phyloP scores from a whole-genome alignment of 2,329 filamentous ascomycete species.

The Dactylella cylindrospora region DNA sequence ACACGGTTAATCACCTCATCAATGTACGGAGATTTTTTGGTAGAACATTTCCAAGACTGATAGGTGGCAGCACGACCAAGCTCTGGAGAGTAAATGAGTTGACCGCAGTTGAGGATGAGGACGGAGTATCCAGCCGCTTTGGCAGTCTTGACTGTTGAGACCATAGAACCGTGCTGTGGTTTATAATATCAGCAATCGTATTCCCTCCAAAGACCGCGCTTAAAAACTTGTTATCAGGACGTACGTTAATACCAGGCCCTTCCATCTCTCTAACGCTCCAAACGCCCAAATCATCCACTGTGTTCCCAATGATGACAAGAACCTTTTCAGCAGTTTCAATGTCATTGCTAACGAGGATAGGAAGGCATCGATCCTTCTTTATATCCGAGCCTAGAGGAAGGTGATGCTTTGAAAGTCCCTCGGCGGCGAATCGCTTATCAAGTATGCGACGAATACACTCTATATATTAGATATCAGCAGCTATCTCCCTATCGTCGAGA shows the following conservation, averaged over 20 bases:
- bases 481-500: neutral
- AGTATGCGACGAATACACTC: constrained; percentile 56
- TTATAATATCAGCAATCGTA: neutral
- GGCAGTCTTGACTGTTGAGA: constrained; percentile 44
- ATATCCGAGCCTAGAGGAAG: constrained; percentile 62
- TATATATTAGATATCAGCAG: constrained; percentile 1
- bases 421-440: constrained; percentile 61
- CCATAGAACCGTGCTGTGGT: constrained; percentile 47
- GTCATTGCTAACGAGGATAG: constrained; percentile 61
- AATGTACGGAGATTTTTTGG: constrained; percentile 30
- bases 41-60: constrained; percentile 45
- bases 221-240: constrained; percentile 27
- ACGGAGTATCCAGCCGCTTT: constrained; percentile 43
- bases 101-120: constrained; percentile 46
- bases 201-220: neutral
- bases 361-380: constrained; percentile 61
- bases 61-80: constrained; percentile 42
- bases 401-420: constrained; percentile 63
- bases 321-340: constrained; percentile 22
- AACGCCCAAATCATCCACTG: constrained; percentile 33
- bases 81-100: constrained; percentile 45
- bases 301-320: constrained; percentile 19
- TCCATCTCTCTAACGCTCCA: constrained; percentile 36
- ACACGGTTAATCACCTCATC: constrained; percentile 46
- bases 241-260: constrained; percentile 32